These are phyloP conservation scores for Trifolium fragiferum DNA, from an alignment of 306 rosid species.

Conservation along the genomic window DNA sequence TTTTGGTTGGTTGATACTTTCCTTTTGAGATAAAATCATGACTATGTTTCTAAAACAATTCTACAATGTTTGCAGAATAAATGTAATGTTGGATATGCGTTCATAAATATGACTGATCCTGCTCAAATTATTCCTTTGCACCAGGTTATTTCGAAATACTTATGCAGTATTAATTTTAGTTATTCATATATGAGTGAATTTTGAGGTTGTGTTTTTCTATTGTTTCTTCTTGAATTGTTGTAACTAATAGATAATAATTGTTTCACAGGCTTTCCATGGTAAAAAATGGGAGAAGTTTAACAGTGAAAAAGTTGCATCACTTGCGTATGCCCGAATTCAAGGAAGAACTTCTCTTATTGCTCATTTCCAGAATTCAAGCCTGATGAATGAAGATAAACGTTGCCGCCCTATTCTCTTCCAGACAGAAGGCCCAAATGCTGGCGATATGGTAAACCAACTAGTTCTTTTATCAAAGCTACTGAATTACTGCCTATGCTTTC, in stretches of 20 bases:
- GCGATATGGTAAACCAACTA: constrained; percentile 66
- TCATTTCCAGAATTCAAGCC: constrained; percentile 86
- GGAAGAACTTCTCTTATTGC: constrained; percentile 81
- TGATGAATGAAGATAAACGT: constrained; percentile 82
- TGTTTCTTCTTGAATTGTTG: constrained; percentile 21
- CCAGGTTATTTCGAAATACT: constrained; percentile 57
- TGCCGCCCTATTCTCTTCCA: constrained; percentile 91
- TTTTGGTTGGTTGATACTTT: constrained; percentile 32
- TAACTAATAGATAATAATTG: constrained; percentile 35
- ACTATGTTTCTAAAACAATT: constrained; percentile 40
- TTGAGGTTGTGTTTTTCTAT: not conserved
- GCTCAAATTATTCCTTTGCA: constrained; percentile 74
- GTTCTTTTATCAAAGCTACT: constrained; percentile 23
- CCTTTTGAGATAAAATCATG: constrained; percentile 16
- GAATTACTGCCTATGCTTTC: constrained; percentile 3
- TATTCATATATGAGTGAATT: constrained; percentile 33
- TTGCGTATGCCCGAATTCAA: constrained; percentile 87
- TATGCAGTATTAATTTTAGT: constrained; percentile 6
- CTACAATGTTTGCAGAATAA: constrained; percentile 67
- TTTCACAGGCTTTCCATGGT: constrained; percentile 77
- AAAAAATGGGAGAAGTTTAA: constrained; percentile 92
- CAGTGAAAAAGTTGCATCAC: constrained; percentile 88
- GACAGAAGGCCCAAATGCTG: constrained; percentile 87
- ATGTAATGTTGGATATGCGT: constrained; percentile 92
- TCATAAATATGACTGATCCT: constrained; percentile 85